Evolutionary conservation across 2,329 filamentous ascomycete species (phyloP).

Genomic region (Elsinoe necatrix): DNA sequence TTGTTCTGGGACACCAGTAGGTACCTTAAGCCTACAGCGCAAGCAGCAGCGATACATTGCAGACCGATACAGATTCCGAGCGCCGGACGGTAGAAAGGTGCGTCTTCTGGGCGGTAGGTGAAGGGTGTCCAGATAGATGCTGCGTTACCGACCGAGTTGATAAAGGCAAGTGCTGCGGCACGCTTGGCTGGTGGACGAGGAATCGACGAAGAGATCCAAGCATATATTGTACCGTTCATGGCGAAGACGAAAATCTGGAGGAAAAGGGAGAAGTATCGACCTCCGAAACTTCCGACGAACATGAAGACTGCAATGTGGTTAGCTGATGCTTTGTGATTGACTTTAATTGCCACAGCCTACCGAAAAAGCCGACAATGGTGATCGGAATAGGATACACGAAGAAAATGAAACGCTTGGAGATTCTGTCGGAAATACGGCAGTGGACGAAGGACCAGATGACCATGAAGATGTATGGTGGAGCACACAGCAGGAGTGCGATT

Average conservation of each 20-base stretch:
- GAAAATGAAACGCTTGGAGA: slow-evolving; percentile 44
- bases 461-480: slow-evolving; percentile 48
- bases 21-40: slow-evolving; percentile 25
- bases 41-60: slow-evolving; percentile 23
- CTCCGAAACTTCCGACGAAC: slow-evolving; percentile 43
- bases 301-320: slow-evolving; percentile 39
- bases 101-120: slow-evolving; percentile 27
- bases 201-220: slow-evolving; percentile 70
- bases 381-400: slow-evolving; percentile 46
- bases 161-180: slow-evolving; percentile 62
- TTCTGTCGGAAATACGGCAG: slow-evolving; percentile 37
- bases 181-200: slow-evolving; percentile 69
- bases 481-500: slow-evolving; percentile 44
- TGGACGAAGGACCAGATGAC: slow-evolving; percentile 42
- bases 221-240: slow-evolving; percentile 53
- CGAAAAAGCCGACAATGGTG: slow-evolving; percentile 42
- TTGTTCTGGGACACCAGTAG: slow-evolving; percentile 39
- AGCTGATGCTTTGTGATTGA: too few relatives aligned
- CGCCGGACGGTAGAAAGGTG: slow-evolving; percentile 26
- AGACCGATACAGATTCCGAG: slow-evolving; percentile 30
- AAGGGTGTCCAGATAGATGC: slow-evolving; percentile 53
- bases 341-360: too few relatives aligned
- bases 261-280: slow-evolving; percentile 49
- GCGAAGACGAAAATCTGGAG: slow-evolving; percentile 49
- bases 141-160: slow-evolving; percentile 64